Conservation (phyloP, 73 alveolate species). For the Tetrahymena thermophila region DNA sequence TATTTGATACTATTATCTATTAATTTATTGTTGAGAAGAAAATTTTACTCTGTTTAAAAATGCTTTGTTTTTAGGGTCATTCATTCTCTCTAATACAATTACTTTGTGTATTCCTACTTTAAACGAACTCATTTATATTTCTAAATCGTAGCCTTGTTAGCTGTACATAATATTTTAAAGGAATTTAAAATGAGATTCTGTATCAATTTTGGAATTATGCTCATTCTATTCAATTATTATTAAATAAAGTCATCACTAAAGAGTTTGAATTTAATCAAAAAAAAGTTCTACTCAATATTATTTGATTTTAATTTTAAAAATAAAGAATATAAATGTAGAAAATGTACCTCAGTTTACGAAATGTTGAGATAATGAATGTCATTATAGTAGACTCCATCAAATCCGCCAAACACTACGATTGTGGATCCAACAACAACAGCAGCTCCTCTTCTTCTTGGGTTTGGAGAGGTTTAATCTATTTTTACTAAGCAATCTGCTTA, state of each 20-base stretch:
- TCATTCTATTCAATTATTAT: background rate
- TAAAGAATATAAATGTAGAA: background rate
- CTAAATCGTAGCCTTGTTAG: background rate
- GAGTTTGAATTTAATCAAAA: too few species aligned
- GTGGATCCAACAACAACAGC: slow-evolving; percentile 48
- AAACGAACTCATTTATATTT: background rate
- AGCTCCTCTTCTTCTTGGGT: slow-evolving; percentile 53
- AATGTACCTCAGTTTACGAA: background rate
- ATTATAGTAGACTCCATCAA: slow-evolving; percentile 48
- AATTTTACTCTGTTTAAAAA: background rate
- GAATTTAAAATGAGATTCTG: background rate
- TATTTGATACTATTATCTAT: too few species aligned
- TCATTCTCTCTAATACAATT: background rate
- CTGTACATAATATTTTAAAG: background rate
- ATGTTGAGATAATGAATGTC: slow-evolving; percentile 43
- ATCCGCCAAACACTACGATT: slow-evolving; percentile 54
- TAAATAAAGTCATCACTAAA: background rate
- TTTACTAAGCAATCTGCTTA: slow-evolving; percentile 19
- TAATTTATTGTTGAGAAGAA: background rate
- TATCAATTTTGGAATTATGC: background rate
- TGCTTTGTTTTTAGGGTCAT: background rate
- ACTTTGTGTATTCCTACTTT: background rate
- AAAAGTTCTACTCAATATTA: background rate
- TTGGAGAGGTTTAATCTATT: slow-evolving; percentile 23
- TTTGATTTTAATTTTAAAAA: background rate